phyloP scores from a whole-genome alignment of 805 yeast genomes.

The Soucietia sequanensis region DNA sequence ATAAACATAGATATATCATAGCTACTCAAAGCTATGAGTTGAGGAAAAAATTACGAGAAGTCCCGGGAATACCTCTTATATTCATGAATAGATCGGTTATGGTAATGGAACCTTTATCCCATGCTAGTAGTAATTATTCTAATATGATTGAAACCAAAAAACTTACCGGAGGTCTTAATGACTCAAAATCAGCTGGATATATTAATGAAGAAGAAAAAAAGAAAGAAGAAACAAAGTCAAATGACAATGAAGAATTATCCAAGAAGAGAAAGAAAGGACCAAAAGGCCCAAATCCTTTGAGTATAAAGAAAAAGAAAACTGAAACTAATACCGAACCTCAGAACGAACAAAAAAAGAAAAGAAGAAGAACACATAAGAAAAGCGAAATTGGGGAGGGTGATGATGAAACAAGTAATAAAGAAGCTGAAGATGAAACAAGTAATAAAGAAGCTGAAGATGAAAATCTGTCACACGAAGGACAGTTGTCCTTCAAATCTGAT shows the following conservation, averaged over 20 bases:
- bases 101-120: slow-evolving; percentile 92
- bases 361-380: slow-evolving; percentile 23
- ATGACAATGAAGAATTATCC: slow-evolving; percentile 1
- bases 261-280: slow-evolving; percentile 63
- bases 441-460: slow-evolving; percentile 1
- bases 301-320: slow-evolving; percentile 74
- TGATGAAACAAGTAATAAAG: not conserved
- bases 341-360: slow-evolving; percentile 12
- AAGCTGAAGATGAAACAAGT: not conserved
- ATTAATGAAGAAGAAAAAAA: slow-evolving; percentile 15
- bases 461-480: no score
- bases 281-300: slow-evolving; percentile 86
- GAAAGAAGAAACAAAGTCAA: slow-evolving; percentile 14
- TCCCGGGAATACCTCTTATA: slow-evolving; percentile 89
- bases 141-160: slow-evolving; percentile 61
- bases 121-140: slow-evolving; percentile 49
- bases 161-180: slow-evolving; percentile 76
- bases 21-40: slow-evolving; percentile 78
- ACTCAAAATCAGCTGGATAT: slow-evolving; percentile 51
- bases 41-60: slow-evolving; percentile 63
- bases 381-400: slow-evolving; percentile 1
- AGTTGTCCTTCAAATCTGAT: no score
- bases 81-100: slow-evolving; percentile 89
- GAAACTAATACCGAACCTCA: slow-evolving; percentile 11
- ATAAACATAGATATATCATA: slow-evolving; percentile 87